Evolutionary conservation across 495 filamentous ascomycete genomes (phyloP).

Genomic region (Aspergillus carlsbadensis): DNA sequence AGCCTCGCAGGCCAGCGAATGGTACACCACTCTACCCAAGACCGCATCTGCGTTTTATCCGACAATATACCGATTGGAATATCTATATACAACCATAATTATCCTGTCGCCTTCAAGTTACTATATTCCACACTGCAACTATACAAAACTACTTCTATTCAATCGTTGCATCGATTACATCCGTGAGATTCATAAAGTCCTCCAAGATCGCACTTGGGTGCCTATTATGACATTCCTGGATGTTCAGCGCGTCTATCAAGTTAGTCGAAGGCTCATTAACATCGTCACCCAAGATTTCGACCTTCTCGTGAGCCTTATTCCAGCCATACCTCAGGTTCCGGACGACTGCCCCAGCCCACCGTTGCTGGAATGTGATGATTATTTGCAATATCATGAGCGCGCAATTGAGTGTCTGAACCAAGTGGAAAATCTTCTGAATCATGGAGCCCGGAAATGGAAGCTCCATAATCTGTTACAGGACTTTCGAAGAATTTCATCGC

Average conservation of each 20-base stretch:
- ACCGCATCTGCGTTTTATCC: constrained; percentile 57
- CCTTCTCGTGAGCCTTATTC: constrained; percentile 34
- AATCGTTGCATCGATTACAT: constrained; percentile 74
- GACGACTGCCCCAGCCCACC: constrained; percentile 38
- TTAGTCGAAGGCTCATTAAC: constrained; percentile 32
- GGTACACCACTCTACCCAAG: constrained; percentile 61
- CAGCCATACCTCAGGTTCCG: constrained; percentile 32
- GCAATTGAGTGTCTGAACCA: constrained; percentile 36
- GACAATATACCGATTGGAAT: constrained; percentile 74
- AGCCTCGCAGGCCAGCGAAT: constrained; percentile 62
- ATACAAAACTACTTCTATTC: constrained; percentile 74
- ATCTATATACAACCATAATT: constrained; percentile 82
- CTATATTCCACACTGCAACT: constrained; percentile 61
- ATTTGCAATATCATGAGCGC: constrained; percentile 36
- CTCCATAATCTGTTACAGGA: constrained; percentile 27
- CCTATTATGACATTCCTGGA: constrained; percentile 40
- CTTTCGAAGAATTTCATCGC: constrained; percentile 27
- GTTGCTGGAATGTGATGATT: constrained; percentile 34
- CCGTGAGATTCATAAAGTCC: constrained; percentile 39
- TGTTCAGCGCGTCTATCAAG: constrained; percentile 40
- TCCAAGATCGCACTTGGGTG: constrained; percentile 31
- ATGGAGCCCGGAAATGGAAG: constrained; percentile 38
- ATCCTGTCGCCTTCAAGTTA: constrained; percentile 72
- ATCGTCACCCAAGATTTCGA: constrained; percentile 35
- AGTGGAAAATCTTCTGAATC: constrained; percentile 32